These are phyloP conservation scores for Pichia nakasei DNA, from an alignment of 805 yeast species.

Conservation along the genomic window DNA sequence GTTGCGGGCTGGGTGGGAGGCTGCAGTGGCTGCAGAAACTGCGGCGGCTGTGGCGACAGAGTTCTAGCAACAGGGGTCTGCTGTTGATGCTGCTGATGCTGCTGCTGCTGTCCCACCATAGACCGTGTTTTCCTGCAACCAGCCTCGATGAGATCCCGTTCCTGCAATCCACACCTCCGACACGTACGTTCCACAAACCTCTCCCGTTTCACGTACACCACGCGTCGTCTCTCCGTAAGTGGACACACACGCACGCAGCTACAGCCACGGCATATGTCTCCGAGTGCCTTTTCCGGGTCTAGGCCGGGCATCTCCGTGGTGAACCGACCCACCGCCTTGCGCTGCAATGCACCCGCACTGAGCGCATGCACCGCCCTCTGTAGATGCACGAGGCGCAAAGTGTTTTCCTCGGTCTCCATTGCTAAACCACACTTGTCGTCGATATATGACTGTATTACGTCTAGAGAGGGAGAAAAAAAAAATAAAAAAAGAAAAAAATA, in stretches of 20 bases:
- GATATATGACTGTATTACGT: no score
- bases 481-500: background rate
- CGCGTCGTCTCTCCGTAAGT: background rate
- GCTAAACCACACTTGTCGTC: background rate
- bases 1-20: no score
- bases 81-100: no score
- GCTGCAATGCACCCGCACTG: background rate
- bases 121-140: no score
- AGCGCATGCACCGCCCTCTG: background rate
- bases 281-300: background rate
- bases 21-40: no score
- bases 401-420: background rate
- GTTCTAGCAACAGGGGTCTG: no score
- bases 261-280: background rate
- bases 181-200: background rate
- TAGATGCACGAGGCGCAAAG: background rate
- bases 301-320: no score
- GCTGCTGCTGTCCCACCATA: no score
- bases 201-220: background rate
- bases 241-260: background rate
- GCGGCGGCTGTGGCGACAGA: no score
- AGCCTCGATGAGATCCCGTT: no score
- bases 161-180: background rate
- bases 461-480: no score
- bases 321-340: background rate